Base-by-base conservation (phyloP, 1,139 yeast genomes). In the Zygosaccharomyces pseudobailii region DNA sequence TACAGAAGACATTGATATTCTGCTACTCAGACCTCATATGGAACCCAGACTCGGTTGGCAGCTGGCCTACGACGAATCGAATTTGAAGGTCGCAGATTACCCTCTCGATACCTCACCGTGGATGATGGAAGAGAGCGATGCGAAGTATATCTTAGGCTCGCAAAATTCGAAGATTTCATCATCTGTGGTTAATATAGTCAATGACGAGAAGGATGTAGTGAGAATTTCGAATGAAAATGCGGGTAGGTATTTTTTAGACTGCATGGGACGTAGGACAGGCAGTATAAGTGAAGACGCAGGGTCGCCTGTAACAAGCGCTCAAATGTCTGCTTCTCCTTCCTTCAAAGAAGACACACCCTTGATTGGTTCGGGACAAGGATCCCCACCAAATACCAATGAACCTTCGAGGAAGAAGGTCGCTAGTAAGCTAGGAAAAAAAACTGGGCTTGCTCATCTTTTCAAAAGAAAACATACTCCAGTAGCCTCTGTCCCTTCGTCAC, bases 61-160 rank as follows among this genome's bases (percentile, higher is more conserved):
- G 45, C 42, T 63, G 17, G 68, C 68, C 2, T 57, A 54, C 30
- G 67, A 64, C 51, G 66, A 63, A 43, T 67, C 67, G 13, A 58
- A 54, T 45, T 44, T 63, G 32, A 59, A 59, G 39, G 51, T 63
- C 9, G 59, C 58, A 4, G 67, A 64, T 39, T 61, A 54, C 40
- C 48, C 55, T 17, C 36, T 63, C n/a, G 60, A 61, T 46, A 41
- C 53, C 2, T 47, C 55, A 2, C 58, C 59, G 3, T 56, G 62
- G 59, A 44, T 42, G 31, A 38, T 47, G 6, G 45, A 48, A 9
- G 52, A 53, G 8, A 42, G 40, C 21, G 45, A 43, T n/a, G 48
- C 49, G 7, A 40, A 41, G 5, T 19, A 25, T 13, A 36, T 36
- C 10, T 36, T 33, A 20, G 47, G 47, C 27, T 43, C 41, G 33